Base-by-base conservation (phyloP, 2,329 filamentous ascomycete genomes). In the Penicillium sp. region DNA sequence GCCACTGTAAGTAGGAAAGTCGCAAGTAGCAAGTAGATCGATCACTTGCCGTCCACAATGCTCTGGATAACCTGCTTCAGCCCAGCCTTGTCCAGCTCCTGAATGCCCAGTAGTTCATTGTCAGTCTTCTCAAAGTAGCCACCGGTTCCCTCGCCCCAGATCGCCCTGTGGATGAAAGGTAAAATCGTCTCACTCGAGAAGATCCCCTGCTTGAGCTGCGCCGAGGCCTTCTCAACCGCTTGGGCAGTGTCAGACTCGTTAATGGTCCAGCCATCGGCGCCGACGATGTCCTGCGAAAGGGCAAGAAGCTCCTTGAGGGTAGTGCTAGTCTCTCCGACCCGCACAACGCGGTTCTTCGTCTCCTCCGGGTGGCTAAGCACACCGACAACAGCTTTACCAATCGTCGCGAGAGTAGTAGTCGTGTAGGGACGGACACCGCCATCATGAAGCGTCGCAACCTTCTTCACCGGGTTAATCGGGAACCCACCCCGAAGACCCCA, bases 261-360 rank as follows among this genome's bases (percentile, higher is more conserved):
- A 7, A 59, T 8, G 2, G n/a, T 29, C 56, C 56, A 58, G 7
- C 38, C 56, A 7, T 58, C 56, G 7, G 3, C 2, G 1, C 56
- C 57, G 2, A 59, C 41, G 30, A 53, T 41, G 21, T 54, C 50
- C 49, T 48, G 29, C 19, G 44, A 17, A 6, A 59, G 19, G 29
- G 2, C 38, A 11, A 59, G 41, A n/a, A 59, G 19, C 29, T 54
- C 26, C 30, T 41, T 53, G 26, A 53, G 21, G 11, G 57, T 53
- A 0, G 30, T 17, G 5, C 3, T 13, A 3, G 49, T 49, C 15
- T 64, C 79, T 7, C 82, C 71, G n/a, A 85, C 72, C 61, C 78
- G 79, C 2, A 88, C 76, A 3, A 70, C 60, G 4, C 79, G 76
- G 69, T 89, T 87, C 71, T 80, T 81, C 0, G 86, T 88, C 69